Percentiles rank a stretch among this genome's conserved stretches.
phyloP scores from a whole-genome alignment of 768 basidiomycete genomes.

The Leccinum incarnatum region DNA sequence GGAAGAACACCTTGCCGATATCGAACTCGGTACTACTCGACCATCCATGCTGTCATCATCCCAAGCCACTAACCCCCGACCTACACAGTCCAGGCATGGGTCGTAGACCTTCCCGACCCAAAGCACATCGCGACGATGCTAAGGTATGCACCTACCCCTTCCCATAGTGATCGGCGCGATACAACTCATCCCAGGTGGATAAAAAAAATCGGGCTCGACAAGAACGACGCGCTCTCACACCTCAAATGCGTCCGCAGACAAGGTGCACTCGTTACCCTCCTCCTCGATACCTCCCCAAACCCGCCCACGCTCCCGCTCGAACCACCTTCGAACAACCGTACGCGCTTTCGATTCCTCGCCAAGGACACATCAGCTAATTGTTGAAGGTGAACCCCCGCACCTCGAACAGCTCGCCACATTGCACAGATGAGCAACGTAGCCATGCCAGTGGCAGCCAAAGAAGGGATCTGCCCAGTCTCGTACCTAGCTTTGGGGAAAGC shows the following conservation, averaged over 20 bases:
- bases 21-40: slow-evolving; percentile 36
- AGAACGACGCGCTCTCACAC: slow-evolving; percentile 58
- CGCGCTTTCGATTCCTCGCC: slow-evolving; percentile 56
- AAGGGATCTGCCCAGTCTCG: too few relatives aligned
- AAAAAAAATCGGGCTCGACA: slow-evolving; percentile 57
- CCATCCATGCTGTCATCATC: background rate
- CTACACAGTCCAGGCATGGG: slow-evolving; percentile 66
- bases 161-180: background rate
- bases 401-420: too few relatives aligned
- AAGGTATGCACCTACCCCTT: slow-evolving; percentile 41
- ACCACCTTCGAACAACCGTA: slow-evolving; percentile 53
- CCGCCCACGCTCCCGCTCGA: slow-evolving; percentile 52
- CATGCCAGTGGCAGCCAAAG: too few relatives aligned
- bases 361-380: too few relatives aligned
- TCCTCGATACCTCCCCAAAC: slow-evolving; percentile 43
- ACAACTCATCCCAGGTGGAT: slow-evolving; percentile 54
- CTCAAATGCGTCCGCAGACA: slow-evolving; percentile 74
- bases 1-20: slow-evolving; percentile 58
- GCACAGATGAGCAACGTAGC: too few relatives aligned
- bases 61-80: background rate
- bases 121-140: slow-evolving; percentile 58
- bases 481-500: too few relatives aligned
- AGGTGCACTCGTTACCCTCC: slow-evolving; percentile 45
- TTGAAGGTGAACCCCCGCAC: too few relatives aligned
- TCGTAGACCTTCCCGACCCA: slow-evolving; percentile 66